Evolutionary conservation across 2,329 filamentous ascomycete species (phyloP).

Genomic region (Cercospora citrullina): DNA sequence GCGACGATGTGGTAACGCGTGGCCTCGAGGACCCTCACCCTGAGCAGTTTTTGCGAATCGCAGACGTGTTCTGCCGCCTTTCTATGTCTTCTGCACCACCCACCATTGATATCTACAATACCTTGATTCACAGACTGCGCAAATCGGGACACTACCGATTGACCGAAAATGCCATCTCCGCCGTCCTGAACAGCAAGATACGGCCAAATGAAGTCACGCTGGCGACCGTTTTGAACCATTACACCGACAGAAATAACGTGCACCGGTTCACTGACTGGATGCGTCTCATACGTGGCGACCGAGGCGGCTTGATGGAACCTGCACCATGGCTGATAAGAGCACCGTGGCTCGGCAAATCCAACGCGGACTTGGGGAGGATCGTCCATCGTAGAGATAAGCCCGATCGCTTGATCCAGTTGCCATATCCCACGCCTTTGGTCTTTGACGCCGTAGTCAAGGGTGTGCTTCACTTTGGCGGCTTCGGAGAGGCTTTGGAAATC

Average conservation of each 20-base stretch:
- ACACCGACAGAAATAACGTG: slow-evolving; percentile 36
- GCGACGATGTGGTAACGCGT: neutral
- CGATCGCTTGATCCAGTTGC: slow-evolving; percentile 45
- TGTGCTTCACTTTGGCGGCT: slow-evolving; percentile 47
- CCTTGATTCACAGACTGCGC: slow-evolving; percentile 66
- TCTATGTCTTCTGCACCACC: slow-evolving; percentile 61
- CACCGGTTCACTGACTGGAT: slow-evolving; percentile 44
- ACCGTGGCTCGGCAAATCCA: slow-evolving; percentile 7
- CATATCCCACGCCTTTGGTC: slow-evolving; percentile 48
- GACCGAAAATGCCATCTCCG: slow-evolving; percentile 36
- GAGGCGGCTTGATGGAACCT: slow-evolving; percentile 42
- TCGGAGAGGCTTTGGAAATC: slow-evolving; percentile 46
- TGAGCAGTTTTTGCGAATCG: slow-evolving; percentile 30
- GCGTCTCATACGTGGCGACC: slow-evolving; percentile 44
- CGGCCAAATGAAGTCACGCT: slow-evolving; percentile 51
- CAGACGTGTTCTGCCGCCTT: slow-evolving; percentile 62
- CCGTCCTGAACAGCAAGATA: slow-evolving; percentile 40
- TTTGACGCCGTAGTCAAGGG: slow-evolving; percentile 46
- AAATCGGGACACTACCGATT: slow-evolving; percentile 26
- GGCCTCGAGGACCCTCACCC: neutral
- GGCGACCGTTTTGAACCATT: slow-evolving; percentile 44
- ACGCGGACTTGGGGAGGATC: slow-evolving; percentile 36
- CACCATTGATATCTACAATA: slow-evolving; percentile 69
- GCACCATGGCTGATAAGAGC: slow-evolving; percentile 2
- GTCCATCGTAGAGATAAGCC: slow-evolving; percentile 16